Evolutionary conservation across 2,329 filamentous ascomycete genomes (phyloP).

Genomic region (Neopestalotiopsis sp.): DNA sequence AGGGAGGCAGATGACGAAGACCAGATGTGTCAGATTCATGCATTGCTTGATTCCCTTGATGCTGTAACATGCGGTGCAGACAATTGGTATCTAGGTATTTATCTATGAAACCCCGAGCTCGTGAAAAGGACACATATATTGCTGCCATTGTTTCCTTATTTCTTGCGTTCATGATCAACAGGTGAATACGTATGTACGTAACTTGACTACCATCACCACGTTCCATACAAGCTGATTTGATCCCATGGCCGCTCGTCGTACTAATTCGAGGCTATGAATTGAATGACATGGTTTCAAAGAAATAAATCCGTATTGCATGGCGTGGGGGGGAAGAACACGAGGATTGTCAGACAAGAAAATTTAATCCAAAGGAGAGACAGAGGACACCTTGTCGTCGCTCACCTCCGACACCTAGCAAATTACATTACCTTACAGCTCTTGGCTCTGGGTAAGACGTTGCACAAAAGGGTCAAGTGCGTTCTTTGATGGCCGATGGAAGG

Average conservation of each 20-base stretch:
- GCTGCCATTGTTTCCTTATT: not conserved
- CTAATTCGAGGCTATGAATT: not conserved
- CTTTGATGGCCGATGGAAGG: not conserved
- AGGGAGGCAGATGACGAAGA: too few species aligned
- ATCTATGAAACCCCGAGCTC: not conserved
- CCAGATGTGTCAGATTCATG: too few species aligned
- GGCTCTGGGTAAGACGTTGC: not conserved
- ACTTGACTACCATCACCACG: not conserved
- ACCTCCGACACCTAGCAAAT: conserved; percentile 9
- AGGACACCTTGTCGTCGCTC: conserved; percentile 15
- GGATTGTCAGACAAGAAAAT: not conserved
- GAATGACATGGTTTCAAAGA: conserved; percentile 1
- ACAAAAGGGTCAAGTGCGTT: not conserved
- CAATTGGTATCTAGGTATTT: not conserved
- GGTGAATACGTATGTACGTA: too few species aligned
- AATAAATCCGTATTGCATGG: not conserved
- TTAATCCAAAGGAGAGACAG: not conserved
- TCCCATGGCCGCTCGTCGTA: not conserved
- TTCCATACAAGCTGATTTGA: not conserved
- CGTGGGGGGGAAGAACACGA: not conserved
- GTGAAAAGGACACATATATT: not conserved
- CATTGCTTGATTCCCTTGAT: too few species aligned
- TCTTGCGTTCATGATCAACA: not conserved
- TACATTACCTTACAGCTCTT: not conserved
- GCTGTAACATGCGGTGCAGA: too few species aligned